Conservation (phyloP, 1,139 yeast species). For the Hanseniaspora sp. region DNA sequence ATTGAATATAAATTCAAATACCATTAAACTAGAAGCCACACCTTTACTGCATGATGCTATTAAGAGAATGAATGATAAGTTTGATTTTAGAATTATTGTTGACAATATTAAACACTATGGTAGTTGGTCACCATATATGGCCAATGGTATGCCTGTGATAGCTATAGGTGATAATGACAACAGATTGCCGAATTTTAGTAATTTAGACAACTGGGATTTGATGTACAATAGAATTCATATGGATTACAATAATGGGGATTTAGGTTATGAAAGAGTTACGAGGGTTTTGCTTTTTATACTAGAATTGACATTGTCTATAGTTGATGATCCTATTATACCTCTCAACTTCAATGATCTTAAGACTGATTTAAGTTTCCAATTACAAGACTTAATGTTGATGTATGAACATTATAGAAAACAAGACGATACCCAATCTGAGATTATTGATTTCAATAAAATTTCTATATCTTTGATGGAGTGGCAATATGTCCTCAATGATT, state of each 20-base stretch:
- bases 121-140: constrained; percentile 51
- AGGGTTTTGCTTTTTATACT: constrained; percentile 51
- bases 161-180: constrained; percentile 45
- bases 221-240: constrained; percentile 34
- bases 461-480: constrained; percentile 29
- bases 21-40: constrained; percentile 49
- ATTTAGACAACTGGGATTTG: constrained; percentile 49
- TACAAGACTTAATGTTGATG: constrained; percentile 35
- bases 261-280: constrained; percentile 43
- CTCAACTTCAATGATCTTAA: constrained; percentile 47
- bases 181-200: constrained; percentile 30
- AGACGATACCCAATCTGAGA: constrained; percentile 15
- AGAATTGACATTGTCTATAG: constrained; percentile 42
- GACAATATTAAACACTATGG: constrained; percentile 40
- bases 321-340: constrained; percentile 71
- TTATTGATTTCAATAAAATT: constrained; percentile 27
- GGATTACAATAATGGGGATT: constrained; percentile 34
- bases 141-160: constrained; percentile 56
- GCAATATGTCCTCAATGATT: constrained; percentile 34
- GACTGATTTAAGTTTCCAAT: constrained; percentile 35
- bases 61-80: constrained; percentile 19
- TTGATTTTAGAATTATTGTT: constrained; percentile 22
- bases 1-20: constrained; percentile 42
- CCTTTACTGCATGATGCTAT: constrained; percentile 47
- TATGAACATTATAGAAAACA: constrained; percentile 29